Evolutionary conservation across 2,329 filamentous ascomycete species (phyloP).

Genomic region (Tolypocladium pustulatum): DNA sequence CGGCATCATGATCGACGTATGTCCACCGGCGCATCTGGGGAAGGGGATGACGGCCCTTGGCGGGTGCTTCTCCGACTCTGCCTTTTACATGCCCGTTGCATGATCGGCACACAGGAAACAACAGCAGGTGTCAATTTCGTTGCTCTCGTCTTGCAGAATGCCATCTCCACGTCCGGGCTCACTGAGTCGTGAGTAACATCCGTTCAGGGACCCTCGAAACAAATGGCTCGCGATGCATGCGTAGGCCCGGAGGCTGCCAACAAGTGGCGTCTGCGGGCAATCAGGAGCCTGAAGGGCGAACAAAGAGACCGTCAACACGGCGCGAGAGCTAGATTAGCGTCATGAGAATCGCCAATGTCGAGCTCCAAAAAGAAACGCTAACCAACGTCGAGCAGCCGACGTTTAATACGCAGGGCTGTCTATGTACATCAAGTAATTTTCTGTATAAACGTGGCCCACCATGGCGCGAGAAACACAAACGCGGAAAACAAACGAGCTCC

Average conservation of each 20-base stretch:
- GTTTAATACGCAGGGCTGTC: not conserved
- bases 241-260: not conserved
- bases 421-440: not conserved
- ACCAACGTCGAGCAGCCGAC: not conserved
- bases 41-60: too few species aligned
- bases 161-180: too few species aligned
- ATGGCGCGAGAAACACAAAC: not conserved
- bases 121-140: too few species aligned
- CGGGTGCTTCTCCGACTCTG: not conserved
- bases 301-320: not conserved
- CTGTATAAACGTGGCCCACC: not conserved
- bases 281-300: not conserved
- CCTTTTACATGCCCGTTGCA: not conserved
- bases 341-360: not conserved
- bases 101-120: too few species aligned
- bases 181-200: too few species aligned
- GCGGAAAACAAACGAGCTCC: not conserved
- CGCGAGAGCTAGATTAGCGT: not conserved
- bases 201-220: not conserved
- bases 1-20: not conserved
- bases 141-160: not conserved
- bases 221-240: not conserved
- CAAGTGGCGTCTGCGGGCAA: not conserved
- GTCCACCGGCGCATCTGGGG: not conserved
- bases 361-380: not conserved